A percentile compares a stretch with the other conserved stretches of the same genome.
Evolutionary conservation across 2,329 filamentous ascomycete genomes (phyloP).

Genomic region (Apiospora pterosperma): DNA sequence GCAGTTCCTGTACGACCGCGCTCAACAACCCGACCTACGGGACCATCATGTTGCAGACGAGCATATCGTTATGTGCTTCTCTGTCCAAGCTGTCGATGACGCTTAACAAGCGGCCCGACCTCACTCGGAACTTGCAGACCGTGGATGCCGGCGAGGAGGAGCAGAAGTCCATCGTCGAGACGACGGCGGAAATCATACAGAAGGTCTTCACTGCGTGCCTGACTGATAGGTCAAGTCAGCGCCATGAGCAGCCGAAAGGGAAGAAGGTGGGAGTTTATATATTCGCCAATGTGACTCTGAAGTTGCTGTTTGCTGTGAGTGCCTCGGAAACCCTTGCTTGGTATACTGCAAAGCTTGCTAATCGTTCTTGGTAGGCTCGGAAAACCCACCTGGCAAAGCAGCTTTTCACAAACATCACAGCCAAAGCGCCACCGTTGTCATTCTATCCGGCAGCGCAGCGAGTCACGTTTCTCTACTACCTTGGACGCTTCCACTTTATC

Average conservation of each 20-base stretch:
- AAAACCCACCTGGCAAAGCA: slow-evolving; percentile 82
- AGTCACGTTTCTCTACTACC: slow-evolving; percentile 91
- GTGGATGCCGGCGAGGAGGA: slow-evolving; percentile 60
- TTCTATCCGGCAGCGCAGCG: slow-evolving; percentile 83
- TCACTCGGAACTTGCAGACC: slow-evolving; percentile 62
- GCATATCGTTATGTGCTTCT: slow-evolving; percentile 76
- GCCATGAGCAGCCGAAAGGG: slow-evolving; percentile 69
- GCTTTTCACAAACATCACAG: slow-evolving; percentile 84
- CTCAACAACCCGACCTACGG: slow-evolving; percentile 78
- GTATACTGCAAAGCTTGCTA: not conserved
- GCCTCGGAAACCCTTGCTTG: not conserved
- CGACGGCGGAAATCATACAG: slow-evolving; percentile 83
- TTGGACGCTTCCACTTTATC: slow-evolving; percentile 85
- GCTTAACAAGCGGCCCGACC: slow-evolving; percentile 74
- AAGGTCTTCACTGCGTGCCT: slow-evolving; percentile 89
- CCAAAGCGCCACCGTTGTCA: slow-evolving; percentile 75
- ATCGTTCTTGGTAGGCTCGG: slow-evolving; percentile 52
- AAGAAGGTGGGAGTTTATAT: slow-evolving; percentile 87
- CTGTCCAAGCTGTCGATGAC: slow-evolving; percentile 81
- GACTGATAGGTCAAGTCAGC: slow-evolving; percentile 70
- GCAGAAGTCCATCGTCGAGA: slow-evolving; percentile 77
- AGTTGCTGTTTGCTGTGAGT: slow-evolving; percentile 76
- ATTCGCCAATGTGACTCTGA: slow-evolving; percentile 86
- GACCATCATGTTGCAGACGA: slow-evolving; percentile 76
- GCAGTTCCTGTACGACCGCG: slow-evolving; percentile 76